Evolutionary conservation across 805 yeast genomes (phyloP), one percentile per base, ranked within the genome.

Genomic region (Teunomyces pallodes): DNA sequence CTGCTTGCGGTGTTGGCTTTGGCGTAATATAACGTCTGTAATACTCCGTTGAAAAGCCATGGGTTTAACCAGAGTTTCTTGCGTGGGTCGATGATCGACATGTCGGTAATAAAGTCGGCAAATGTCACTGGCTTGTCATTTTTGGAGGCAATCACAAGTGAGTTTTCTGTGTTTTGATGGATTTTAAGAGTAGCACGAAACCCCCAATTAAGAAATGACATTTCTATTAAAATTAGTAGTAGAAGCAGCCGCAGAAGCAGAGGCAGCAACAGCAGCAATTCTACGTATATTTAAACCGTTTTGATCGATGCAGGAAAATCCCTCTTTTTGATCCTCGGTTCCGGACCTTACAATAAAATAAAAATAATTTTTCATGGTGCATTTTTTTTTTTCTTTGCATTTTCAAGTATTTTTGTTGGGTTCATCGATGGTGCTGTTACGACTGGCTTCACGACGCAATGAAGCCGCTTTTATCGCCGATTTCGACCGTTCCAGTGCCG

Each of bases 11-110:
- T 77, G 47, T 76, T 75, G 33, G 81, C 79, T 17, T 74, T 65
- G 2, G 84, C 79, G 41, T 91, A 81, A 59, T 81, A 83, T 61
- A 86, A 60, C 2, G 96, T 90, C 65, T 91, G 97, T 26, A 88
- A 66, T 47, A 85, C 77, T 20, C 96, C 96, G 50, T 82, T 82
- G 63, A 81, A 81, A 27, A 86, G 63, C 3, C 78, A 65, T 6
- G 94, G 94, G 52, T 81, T 78, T 61, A 85, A 69, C 63, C 80
- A 67, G 55, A 84, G 76, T 55, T 73, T 74, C 35, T 60, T 55
- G 16, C 49, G 29, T 2, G 63, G 55, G 48, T 56, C 67, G 13
- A 68, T 46, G 16, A 59, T 51, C 13, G 24, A 17, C 38, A 54
- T 13, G 9, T 43, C 31, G 27, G 39, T 30, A 39, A 61, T 45